Conservation (phyloP, 2,329 filamentous ascomycete genomes). For the Calonectria montana region DNA sequence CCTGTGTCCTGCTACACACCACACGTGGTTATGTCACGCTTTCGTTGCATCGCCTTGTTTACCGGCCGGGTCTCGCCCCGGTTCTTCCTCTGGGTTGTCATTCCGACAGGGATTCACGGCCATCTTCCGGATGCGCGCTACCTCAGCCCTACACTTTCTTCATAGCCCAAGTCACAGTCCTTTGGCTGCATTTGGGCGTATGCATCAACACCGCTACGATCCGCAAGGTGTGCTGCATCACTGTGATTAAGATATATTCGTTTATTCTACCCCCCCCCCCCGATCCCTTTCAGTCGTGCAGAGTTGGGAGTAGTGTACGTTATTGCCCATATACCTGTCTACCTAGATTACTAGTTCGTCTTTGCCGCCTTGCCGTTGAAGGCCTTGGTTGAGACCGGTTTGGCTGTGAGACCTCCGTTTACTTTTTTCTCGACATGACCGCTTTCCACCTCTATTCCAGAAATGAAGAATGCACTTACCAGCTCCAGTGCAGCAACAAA, state of each 20-base stretch:
- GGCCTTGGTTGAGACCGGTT: not conserved
- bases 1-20: not conserved
- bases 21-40: not conserved
- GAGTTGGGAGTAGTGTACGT: conserved; percentile 4
- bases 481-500: conserved; percentile 92
- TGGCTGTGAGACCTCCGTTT: not conserved
- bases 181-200: conserved; percentile 4
- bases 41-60: not conserved
- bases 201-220: not conserved
- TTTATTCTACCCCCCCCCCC: not conserved
- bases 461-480: conserved; percentile 84
- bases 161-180: conserved; percentile 6
- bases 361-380: conserved; percentile 29
- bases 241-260: not conserved
- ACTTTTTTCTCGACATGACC: not conserved
- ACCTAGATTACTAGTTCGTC: conserved; percentile 32
- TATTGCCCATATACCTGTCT: not conserved
- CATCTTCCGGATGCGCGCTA: conserved; percentile 38
- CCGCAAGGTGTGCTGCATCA: not conserved
- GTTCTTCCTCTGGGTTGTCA: not conserved
- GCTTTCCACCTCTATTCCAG: conserved; percentile 76
- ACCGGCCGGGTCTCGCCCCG: not conserved
- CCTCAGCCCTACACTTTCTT: conserved; percentile 35
- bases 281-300: not conserved
- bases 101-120: conserved; percentile 32